These are phyloP conservation scores for Pichia norvegensis DNA, from an alignment of 1,139 yeast species.

Conservation along the genomic window DNA sequence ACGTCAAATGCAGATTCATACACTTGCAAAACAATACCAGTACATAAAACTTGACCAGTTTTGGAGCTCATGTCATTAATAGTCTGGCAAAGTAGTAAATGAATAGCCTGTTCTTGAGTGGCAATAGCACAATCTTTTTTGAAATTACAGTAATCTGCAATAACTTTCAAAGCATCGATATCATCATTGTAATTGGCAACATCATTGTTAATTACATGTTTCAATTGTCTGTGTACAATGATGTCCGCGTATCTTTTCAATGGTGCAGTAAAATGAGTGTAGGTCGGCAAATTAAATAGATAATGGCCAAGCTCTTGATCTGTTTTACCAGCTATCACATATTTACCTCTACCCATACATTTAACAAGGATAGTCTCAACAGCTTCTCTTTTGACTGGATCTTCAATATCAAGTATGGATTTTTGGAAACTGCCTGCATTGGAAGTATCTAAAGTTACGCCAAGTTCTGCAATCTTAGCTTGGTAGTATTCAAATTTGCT, in stretches of 20 bases:
- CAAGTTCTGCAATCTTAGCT: conserved; percentile 58
- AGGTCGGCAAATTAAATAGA: conserved; percentile 72
- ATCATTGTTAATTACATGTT: conserved; percentile 45
- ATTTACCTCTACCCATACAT: conserved; percentile 78
- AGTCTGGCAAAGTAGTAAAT: conserved; percentile 74
- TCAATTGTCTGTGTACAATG: conserved; percentile 87
- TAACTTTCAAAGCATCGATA: conserved; percentile 64
- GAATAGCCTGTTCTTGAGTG: conserved; percentile 94
- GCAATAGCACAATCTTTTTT: conserved; percentile 89
- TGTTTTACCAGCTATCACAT: conserved; percentile 80
- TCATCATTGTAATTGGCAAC: conserved; percentile 40
- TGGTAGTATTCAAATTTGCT: conserved; percentile 77
- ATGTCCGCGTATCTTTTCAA: conserved; percentile 86
- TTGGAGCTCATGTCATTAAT: conserved; percentile 69
- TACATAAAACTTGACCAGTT: conserved; percentile 74
- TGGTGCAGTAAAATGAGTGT: conserved; percentile 93
- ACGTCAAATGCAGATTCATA: conserved; percentile 96
- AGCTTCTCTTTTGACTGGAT: conserved; percentile 60
- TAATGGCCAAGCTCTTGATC: conserved; percentile 80
- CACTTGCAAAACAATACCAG: conserved; percentile 86
- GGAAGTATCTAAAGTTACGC: conserved; percentile 65
- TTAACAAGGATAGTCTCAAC: conserved; percentile 75
- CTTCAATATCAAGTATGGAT: conserved; percentile 59
- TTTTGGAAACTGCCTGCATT: conserved; percentile 66
- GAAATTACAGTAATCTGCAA: conserved; percentile 89